phyloP scores from a whole-genome alignment of 495 filamentous ascomycete genomes.

The Penicillium pulvis region DNA sequence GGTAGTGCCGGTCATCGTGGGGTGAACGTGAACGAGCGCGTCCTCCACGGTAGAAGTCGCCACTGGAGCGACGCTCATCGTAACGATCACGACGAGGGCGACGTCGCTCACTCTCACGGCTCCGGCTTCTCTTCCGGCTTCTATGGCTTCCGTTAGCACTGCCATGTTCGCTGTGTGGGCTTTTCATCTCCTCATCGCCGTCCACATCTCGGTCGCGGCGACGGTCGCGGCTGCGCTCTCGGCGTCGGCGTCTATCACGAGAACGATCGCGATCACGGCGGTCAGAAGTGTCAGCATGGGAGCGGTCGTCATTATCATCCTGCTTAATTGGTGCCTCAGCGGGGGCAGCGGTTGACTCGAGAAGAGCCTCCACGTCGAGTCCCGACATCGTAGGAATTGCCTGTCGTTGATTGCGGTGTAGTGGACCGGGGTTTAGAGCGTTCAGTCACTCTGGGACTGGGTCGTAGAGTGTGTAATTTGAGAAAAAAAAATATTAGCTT shows the following conservation, averaged over 20 bases:
- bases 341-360: constrained; percentile 81
- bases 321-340: constrained; percentile 54
- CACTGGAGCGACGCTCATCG: constrained; percentile 62
- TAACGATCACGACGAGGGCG: constrained; percentile 79
- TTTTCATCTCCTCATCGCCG: constrained; percentile 68
- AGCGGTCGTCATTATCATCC: constrained; percentile 60
- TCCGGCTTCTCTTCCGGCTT: constrained; percentile 81
- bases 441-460: constrained; percentile 48
- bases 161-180: constrained; percentile 76
- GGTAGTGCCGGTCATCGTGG: constrained; percentile 72
- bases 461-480: background rate
- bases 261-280: constrained; percentile 58
- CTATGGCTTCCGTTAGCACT: constrained; percentile 79
- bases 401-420: constrained; percentile 22
- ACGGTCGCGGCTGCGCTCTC: constrained; percentile 67
- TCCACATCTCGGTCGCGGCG: constrained; percentile 63
- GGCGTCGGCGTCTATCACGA: constrained; percentile 60
- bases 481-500: background rate
- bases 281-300: constrained; percentile 57
- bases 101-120: constrained; percentile 76
- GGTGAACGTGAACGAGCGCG: constrained; percentile 78
- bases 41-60: constrained; percentile 75
- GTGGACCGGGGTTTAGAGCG: constrained; percentile 19
- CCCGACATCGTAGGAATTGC: constrained; percentile 69
- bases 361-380: constrained; percentile 89